Base-by-base conservation (phyloP, 2,329 filamentous ascomycete species). In the Dactylellina cionopaga region DNA sequence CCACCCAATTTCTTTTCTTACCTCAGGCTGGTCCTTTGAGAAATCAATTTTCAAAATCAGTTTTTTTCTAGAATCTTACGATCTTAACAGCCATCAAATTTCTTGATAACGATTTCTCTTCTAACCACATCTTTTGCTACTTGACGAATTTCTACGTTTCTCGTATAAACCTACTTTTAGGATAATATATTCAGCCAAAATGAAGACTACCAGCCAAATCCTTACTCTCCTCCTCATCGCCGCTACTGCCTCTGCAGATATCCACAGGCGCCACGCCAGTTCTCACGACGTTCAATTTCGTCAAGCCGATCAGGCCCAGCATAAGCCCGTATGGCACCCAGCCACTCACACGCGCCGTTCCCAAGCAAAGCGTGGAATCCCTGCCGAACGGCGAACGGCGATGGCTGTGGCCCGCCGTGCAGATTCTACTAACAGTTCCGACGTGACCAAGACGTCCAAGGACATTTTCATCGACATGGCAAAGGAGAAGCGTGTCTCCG, bases 11-110 rank as follows among this genome's bases (percentile, higher is more conserved):
- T 55, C 41, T 35, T 9, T 27, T 55, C 37, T 37, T 56, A 27
- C 41, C 51, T 55, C 51, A 55, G 51, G 51, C 51, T 39, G 51
- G 51, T 55, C 51, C 51, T 55, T 55, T 41, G 51, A 55, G 51
- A 41, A 19, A 19, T 22, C 9, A 55, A 37, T 41, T 44, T 44
- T 44, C 11, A 41, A 41, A 10, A 41, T 5, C 5, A 47, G 47
- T 60, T 60, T 27, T 10, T 27, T 58, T 43, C 43, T 43, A 58
- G 35, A 44, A 58, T 35, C 44, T 44, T 37, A 19, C 37, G 15
- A 39, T 44, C 22, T 58, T 44, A 35, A 39, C 37, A 22, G 35
- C 52, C 15, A 44, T 58, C 10, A 25, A 24, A 9, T 5, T 44
- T 25, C 52, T 43, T 39, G 35, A 19, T 13, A 39, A 25, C 27